Percentiles rank a stretch among this genome's conserved stretches.
These are phyloP conservation scores for Larix sibirica DNA, from an alignment of 83 land plant genomes.

Conservation along the genomic window DNA sequence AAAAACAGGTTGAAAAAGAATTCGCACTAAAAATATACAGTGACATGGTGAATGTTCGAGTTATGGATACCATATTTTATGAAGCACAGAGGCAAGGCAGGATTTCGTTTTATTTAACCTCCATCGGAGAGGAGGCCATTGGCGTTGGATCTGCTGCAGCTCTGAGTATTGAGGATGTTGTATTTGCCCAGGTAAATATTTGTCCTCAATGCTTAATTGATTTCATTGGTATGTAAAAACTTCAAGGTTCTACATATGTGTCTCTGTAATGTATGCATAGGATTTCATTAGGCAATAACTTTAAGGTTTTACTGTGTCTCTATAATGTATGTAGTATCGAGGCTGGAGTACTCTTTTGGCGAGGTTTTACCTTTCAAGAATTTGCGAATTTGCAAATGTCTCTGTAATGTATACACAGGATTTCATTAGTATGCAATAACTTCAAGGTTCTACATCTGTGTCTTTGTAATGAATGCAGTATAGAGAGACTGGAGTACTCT, in stretches of 20 bases:
- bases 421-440: background rate
- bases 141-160: slow-evolving; percentile 51
- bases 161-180: slow-evolving; percentile 28
- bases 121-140: slow-evolving; percentile 49
- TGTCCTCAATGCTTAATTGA: background rate
- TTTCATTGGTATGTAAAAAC: background rate
- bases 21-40: slow-evolving; percentile 37
- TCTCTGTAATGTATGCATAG: background rate
- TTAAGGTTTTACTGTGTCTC: no score
- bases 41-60: slow-evolving; percentile 41
- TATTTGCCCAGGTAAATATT: slow-evolving; percentile 38
- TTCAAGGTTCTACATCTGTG: no score
- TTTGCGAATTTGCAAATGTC: slow-evolving; percentile 26
- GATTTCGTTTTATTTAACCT: slow-evolving; percentile 43
- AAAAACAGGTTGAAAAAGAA: slow-evolving; percentile 28
- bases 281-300: background rate
- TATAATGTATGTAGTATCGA: slow-evolving; percentile 30
- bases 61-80: slow-evolving; percentile 43
- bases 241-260: background rate
- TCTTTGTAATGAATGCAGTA: slow-evolving; percentile 21
- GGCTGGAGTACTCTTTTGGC: slow-evolving; percentile 55
- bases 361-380: slow-evolving; percentile 43
- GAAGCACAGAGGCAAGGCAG: slow-evolving; percentile 57
- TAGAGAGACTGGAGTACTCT: slow-evolving; percentile 48
- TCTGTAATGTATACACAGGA: background rate